Percentiles rank a stretch among this genome's conserved stretches.
Conservation (phyloP, 495 filamentous ascomycete genomes). For the Xylaria cubensis region DNA sequence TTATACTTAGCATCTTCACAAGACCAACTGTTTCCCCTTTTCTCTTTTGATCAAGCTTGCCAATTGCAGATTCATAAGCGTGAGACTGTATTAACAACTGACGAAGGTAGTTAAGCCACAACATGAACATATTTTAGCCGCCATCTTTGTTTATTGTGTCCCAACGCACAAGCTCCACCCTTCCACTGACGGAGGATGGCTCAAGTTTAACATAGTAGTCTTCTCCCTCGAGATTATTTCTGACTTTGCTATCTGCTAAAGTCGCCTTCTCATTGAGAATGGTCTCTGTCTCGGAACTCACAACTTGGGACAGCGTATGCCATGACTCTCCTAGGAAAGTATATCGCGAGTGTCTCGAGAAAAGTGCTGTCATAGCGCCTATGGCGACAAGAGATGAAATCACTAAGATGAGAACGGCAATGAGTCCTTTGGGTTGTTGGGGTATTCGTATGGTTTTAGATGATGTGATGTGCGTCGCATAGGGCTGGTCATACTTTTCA, state of each 20-base stretch:
- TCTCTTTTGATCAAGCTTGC: background rate
- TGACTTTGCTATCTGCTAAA: background rate
- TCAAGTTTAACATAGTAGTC: background rate
- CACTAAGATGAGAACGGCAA: background rate
- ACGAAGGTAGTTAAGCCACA: background rate
- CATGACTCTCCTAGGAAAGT: background rate
- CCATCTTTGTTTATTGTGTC: background rate
- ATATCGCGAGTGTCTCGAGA: slow-evolving; percentile 1
- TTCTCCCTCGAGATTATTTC: background rate
- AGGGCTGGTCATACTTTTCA: slow-evolving; percentile 6
- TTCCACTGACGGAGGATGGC: background rate
- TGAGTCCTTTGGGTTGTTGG: background rate
- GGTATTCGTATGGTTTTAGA: slow-evolving; percentile 6
- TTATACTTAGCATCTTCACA: background rate
- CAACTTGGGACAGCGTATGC: slow-evolving; percentile 10
- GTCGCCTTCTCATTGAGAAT: background rate
- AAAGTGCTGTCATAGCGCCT: background rate
- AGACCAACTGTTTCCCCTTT: background rate
- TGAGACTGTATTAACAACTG: background rate
- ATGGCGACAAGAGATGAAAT: background rate
- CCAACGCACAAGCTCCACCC: background rate
- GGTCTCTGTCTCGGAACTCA: background rate
- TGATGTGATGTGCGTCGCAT: background rate
- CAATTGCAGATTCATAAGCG: background rate
- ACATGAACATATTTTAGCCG: background rate